Conservation (phyloP, 2,329 filamentous ascomycete genomes). For the Pseudogymnoascus sp. region DNA sequence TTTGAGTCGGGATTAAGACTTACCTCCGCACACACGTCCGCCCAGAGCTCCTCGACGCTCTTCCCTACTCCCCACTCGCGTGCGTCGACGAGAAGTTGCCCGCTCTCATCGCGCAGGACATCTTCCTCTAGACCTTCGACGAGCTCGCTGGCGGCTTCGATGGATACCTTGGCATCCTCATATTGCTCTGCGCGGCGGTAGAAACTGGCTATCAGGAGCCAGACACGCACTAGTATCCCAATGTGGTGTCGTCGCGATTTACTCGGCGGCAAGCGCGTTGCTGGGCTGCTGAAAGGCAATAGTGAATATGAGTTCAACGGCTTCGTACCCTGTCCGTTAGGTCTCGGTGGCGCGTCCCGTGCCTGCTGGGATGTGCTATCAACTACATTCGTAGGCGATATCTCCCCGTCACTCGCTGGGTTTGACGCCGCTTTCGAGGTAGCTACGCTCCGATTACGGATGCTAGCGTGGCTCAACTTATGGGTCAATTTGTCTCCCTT, state of each 20-base stretch:
- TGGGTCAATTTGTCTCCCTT: slow-evolving; percentile 34
- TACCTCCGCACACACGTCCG: slow-evolving; percentile 76
- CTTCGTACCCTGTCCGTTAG: background rate
- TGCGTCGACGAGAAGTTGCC: slow-evolving; percentile 54
- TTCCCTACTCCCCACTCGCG: slow-evolving; percentile 73
- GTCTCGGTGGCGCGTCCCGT: background rate
- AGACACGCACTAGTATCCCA: slow-evolving; percentile 65
- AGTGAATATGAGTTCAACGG: background rate
- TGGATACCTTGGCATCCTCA: slow-evolving; percentile 73
- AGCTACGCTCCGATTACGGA: slow-evolving; percentile 46
- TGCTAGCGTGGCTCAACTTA: slow-evolving; percentile 38
- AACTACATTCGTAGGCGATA: background rate
- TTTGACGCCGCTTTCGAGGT: slow-evolving; percentile 22
- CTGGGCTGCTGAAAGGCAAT: slow-evolving; percentile 17
- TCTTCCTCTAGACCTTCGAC: slow-evolving; percentile 66
- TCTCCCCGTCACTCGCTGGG: background rate
- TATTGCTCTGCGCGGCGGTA: slow-evolving; percentile 77
- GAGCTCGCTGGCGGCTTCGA: slow-evolving; percentile 74
- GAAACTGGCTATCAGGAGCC: slow-evolving; percentile 83
- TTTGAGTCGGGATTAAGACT: slow-evolving; percentile 28
- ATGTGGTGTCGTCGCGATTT: slow-evolving; percentile 46
- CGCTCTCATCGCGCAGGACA: slow-evolving; percentile 55
- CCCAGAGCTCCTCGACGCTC: slow-evolving; percentile 78
- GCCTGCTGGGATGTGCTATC: background rate
- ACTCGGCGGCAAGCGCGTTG: slow-evolving; percentile 45